phyloP scores from a whole-genome alignment of 106 monocot genomes.

The Acanthochlamys bracteata region DNA sequence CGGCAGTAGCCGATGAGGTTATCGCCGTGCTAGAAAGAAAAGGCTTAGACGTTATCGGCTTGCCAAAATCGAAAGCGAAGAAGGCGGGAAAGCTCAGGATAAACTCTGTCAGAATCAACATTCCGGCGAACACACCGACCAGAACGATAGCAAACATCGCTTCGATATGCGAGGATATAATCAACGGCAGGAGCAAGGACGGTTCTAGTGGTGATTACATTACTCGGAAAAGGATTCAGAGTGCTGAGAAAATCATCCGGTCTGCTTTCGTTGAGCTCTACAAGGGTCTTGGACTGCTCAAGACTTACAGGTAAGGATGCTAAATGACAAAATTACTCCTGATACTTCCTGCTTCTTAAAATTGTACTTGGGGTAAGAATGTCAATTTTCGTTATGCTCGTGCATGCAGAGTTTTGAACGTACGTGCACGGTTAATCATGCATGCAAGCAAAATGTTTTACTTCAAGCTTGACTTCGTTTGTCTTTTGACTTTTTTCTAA shows the following conservation, averaged over 20 bases:
- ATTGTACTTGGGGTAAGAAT: not conserved
- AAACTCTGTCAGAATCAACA: conserved; percentile 77
- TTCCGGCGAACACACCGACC: conserved; percentile 63
- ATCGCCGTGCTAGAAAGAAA: conserved; percentile 83
- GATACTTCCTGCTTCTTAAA: not conserved
- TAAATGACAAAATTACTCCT: not conserved
- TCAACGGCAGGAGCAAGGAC: conserved; percentile 64
- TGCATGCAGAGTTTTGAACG: conserved; percentile 4
- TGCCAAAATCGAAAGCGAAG: conserved; percentile 51
- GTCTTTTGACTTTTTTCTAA: not conserved
- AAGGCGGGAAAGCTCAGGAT: conserved; percentile 55
- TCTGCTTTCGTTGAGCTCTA: conserved; percentile 84
- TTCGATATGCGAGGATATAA: conserved; percentile 79
- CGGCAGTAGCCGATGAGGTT: conserved; percentile 51
- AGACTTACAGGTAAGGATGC: conserved; percentile 54
- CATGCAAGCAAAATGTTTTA: not conserved
- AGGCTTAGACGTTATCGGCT: conserved; percentile 66
- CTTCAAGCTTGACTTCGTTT: not conserved
- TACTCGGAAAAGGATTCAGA: conserved; percentile 76
- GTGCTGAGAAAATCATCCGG: conserved; percentile 90
- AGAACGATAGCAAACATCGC: conserved; percentile 54
- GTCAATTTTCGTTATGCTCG: conserved; percentile 2
- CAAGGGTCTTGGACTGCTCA: conserved; percentile 73
- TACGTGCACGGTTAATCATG: not conserved
- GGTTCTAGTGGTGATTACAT: conserved; percentile 46